Evolutionary conservation across 495 filamentous ascomycete species (phyloP), one percentile per base, ranked within the genome.

Genomic region (Rhizodiscina lignyota): DNA sequence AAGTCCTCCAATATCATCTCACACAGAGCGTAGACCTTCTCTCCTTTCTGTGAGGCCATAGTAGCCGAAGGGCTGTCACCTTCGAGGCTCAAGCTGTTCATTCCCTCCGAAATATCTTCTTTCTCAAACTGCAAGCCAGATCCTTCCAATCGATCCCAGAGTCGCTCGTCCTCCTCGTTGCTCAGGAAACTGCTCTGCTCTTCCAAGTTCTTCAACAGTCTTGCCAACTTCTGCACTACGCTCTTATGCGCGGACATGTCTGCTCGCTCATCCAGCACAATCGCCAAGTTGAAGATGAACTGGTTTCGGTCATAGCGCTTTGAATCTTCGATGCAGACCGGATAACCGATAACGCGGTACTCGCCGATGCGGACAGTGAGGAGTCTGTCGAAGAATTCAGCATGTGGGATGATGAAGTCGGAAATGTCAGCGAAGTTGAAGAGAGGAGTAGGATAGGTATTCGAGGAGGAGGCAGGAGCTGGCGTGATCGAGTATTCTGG

Each of bases 241-340:
- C 73, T 76, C 54, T 84, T 75, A 51, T 91, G 91, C 24, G 60
- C 66, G 43, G 63, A 64, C 41, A 68, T 70, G 39, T 80, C 74
- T 4, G 60, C 64, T 47, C 77, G 72, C 38, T 78, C 77, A 31
- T 74, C 70, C 27, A 97, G 62, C 12, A 97, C 83, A 16, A 96
- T 53, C 32, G 81, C 81, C 45, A 96, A 93, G 52, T 94, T 96
- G 70, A 96, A 97, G 50, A 93, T 91, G 59, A 91, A 94, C 52
- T 93, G 80, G 58, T 96, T 97, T 35, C 89, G 79, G 36, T 77
- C 67, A 52, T 97, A 63, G 21, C 46, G 46, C 11, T 28, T 31
- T 20, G 42, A 34, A 18, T 55, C 50, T 15, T 44, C 70, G 55
- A 94, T 83, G 53, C 81, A 85, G 23, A 96, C 78, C 1, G 89